A percentile compares a stretch with the other conserved stretches of the same genome.
Conservation (phyloP, 257 asterid genomes). For the Paulownia fortunei region DNA sequence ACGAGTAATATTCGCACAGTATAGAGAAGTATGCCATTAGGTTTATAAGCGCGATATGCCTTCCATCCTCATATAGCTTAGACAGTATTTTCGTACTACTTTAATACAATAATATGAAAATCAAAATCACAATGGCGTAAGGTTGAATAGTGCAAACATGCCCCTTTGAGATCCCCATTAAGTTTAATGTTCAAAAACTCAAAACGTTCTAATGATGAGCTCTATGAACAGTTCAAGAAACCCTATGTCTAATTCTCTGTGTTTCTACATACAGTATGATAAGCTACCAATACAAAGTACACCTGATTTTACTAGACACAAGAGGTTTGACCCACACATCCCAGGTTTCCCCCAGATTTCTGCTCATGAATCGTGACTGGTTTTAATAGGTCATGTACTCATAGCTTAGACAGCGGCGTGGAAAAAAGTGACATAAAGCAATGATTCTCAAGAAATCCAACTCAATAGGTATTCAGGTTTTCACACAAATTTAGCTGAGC, state of each 20-base stretch:
- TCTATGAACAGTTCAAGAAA: not conserved
- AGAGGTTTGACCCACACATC: not conserved
- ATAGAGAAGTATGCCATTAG: not conserved
- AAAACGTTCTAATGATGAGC: not conserved
- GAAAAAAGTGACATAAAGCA: not conserved
- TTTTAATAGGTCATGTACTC: not conserved
- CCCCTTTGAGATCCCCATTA: not conserved
- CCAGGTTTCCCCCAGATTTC: slow-evolving; percentile 7
- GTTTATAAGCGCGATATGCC: not conserved
- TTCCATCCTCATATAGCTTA: not conserved
- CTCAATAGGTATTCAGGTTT: not conserved
- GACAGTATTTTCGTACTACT: not conserved
- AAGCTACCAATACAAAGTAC: slow-evolving; percentile 28
- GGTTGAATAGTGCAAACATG: not conserved
- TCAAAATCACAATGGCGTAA: not conserved
- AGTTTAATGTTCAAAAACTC: not conserved
- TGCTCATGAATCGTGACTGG: not conserved
- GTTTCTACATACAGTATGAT: slow-evolving; percentile 21
- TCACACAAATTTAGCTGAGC: slow-evolving; percentile 49
- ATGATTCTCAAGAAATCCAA: slow-evolving; percentile 21
- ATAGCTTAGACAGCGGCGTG: slow-evolving; percentile 2
- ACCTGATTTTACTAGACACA: not conserved
- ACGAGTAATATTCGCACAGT: too few relatives aligned
- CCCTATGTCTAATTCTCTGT: not conserved
- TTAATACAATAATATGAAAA: not conserved